A percentile compares a stretch with the other conserved stretches of the same genome.
phyloP scores from a whole-genome alignment of 768 basidiomycete species.

The Auriculariales sp. region DNA sequence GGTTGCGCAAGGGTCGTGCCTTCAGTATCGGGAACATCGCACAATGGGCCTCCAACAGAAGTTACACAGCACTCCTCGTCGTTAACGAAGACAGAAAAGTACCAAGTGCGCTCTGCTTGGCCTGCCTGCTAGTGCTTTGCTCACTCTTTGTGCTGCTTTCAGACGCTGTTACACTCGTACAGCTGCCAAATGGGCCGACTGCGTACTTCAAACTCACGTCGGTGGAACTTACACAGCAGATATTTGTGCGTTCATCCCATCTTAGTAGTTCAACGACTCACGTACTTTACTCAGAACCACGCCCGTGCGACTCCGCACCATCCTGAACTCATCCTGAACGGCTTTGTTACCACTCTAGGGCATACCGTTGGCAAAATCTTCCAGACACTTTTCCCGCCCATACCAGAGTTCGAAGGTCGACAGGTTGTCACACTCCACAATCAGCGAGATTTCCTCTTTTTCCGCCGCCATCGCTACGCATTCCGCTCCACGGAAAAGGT shows the following conservation, averaged over 20 bases:
- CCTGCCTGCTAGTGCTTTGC: background rate
- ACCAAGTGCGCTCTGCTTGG: constrained; percentile 50
- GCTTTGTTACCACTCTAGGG: constrained; percentile 86
- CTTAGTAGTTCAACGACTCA: no score
- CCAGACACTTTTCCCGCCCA: constrained; percentile 88
- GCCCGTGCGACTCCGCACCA: constrained; percentile 84
- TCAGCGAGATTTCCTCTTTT: constrained; percentile 95
- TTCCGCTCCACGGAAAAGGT: constrained; percentile 87
- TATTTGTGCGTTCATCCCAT: constrained; percentile 44
- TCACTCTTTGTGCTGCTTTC: constrained; percentile 4
- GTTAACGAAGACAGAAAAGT: constrained; percentile 94
- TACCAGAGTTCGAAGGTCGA: constrained; percentile 88
- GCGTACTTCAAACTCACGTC: constrained; percentile 93
- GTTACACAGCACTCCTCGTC: constrained; percentile 78
- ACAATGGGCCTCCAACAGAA: constrained; percentile 81
- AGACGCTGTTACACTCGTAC: constrained; percentile 89
- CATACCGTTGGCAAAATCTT: constrained; percentile 91
- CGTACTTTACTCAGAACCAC: constrained; percentile 50
- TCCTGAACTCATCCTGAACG: constrained; percentile 90
- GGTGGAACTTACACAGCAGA: constrained; percentile 70
- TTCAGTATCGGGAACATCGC: constrained; percentile 86
- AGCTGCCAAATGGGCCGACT: constrained; percentile 84
- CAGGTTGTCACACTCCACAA: constrained; percentile 97
- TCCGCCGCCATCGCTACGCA: constrained; percentile 91
- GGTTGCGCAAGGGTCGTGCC: constrained; percentile 70